Conservation (phyloP, 2,329 filamentous ascomycete genomes). For the Fusarium protoensiforme region DNA sequence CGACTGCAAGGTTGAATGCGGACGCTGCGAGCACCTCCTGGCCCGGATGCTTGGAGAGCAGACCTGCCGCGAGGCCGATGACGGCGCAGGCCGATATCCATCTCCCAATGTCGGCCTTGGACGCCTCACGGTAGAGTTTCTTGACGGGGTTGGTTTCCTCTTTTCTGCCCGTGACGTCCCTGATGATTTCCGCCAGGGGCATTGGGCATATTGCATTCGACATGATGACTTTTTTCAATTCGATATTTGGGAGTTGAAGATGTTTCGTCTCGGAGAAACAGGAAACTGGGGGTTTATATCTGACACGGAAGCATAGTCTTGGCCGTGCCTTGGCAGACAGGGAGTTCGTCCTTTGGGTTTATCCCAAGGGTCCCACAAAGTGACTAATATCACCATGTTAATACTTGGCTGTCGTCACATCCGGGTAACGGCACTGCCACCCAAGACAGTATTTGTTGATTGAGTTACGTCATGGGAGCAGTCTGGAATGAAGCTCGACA, state of each 20-base stretch:
- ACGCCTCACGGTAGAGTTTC: slow-evolving; percentile 24
- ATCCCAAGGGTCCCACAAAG: neutral
- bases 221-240: slow-evolving; percentile 5
- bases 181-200: slow-evolving; percentile 18
- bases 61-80: slow-evolving; percentile 23
- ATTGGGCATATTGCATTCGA: slow-evolving; percentile 26
- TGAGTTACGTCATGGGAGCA: neutral
- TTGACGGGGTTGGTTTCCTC: slow-evolving; percentile 27
- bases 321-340: neutral
- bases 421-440: neutral
- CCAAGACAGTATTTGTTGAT: neutral
- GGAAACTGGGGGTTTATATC: neutral
- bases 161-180: slow-evolving; percentile 20
- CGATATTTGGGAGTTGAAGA: neutral
- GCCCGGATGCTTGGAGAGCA: slow-evolving; percentile 26
- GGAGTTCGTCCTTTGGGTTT: neutral
- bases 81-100: slow-evolving; percentile 24
- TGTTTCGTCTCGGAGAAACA: neutral
- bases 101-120: slow-evolving; percentile 28
- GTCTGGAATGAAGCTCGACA: neutral
- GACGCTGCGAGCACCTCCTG: slow-evolving; percentile 17
- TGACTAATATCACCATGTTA: neutral
- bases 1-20: slow-evolving; percentile 22
- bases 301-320: neutral
- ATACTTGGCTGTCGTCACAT: neutral